Conservation (phyloP, 495 filamentous ascomycete species). For the Pseudevernia furfuracea region DNA sequence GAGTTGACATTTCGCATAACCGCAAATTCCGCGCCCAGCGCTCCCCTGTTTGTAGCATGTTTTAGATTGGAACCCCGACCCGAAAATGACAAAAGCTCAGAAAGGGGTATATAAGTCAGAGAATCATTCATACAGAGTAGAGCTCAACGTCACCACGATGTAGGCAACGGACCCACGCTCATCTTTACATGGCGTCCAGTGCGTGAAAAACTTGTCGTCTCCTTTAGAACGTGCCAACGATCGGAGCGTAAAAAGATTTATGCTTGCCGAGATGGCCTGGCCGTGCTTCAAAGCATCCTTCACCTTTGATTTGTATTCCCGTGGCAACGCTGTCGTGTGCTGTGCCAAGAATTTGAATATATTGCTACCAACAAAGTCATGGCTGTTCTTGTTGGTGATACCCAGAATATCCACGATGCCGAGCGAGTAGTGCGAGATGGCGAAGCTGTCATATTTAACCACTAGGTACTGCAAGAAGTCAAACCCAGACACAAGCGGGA, state of each 20-base stretch:
- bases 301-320: slow-evolving; percentile 36
- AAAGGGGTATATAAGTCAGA: slow-evolving; percentile 11
- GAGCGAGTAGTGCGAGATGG: slow-evolving; percentile 32
- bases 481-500: not conserved
- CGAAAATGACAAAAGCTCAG: not conserved
- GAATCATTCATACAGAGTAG: slow-evolving; percentile 22
- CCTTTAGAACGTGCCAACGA: slow-evolving; percentile 25
- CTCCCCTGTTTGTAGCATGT: not conserved
- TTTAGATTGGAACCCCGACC: not conserved
- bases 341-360: slow-evolving; percentile 44
- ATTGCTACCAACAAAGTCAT: slow-evolving; percentile 38
- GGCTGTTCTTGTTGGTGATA: slow-evolving; percentile 32
- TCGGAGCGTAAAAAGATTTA: slow-evolving; percentile 29
- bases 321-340: slow-evolving; percentile 31
- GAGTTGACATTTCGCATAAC: not conserved
- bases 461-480: slow-evolving; percentile 31
- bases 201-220: slow-evolving; percentile 40
- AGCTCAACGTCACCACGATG: slow-evolving; percentile 39
- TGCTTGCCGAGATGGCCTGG: slow-evolving; percentile 35
- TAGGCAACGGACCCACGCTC: slow-evolving; percentile 38
- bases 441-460: slow-evolving; percentile 30
- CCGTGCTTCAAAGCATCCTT: slow-evolving; percentile 35
- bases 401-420: slow-evolving; percentile 37
- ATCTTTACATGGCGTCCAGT: slow-evolving; percentile 51
- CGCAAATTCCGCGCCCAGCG: not conserved